Base-by-base conservation (phyloP, 2,329 filamentous ascomycete genomes). In the Aspergillus tamarii region DNA sequence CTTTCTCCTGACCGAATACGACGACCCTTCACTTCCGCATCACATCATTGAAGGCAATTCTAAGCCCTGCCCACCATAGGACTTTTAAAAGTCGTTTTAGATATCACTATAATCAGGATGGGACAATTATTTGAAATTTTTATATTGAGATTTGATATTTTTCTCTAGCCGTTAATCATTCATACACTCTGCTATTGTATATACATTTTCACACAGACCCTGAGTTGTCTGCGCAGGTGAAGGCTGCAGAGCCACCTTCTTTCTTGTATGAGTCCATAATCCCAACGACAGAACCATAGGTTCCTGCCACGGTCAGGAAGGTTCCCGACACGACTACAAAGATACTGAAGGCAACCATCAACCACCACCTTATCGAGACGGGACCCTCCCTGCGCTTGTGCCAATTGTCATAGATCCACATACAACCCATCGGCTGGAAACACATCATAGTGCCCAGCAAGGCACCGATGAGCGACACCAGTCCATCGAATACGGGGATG, bases 211-310 rank as follows among this genome's bases (percentile, higher is more conserved):
- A 46, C n/a, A 46, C 43, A 30, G 59, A 61, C 21, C 55, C 57
- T 5, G 80, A 80, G 69, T 83, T 82, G 58, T 83, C 80, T 0
- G 78, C 77, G 53, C 80, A 83, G 4, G 79, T 78, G 75, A 78
- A 82, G 0, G 79, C 78, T 5, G 70, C 66, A 0, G 78, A 77
- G 0, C 78, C 79, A 0, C 77, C 78, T 2, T 71, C 71, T 3
- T 64, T 64, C 23, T 71, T 70, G 57, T 83, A 81, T 6, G 46
- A 32, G 2, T 62, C 45, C 6, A 80, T 76, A 46, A 82, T 80
- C 1, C 69, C 74, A 7, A 81, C 73, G 2, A 84, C 69, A 0
- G 80, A 80, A 0, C 79, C 81, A 53, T 83, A 83, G 0, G 80
- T 82, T 0, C 81, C 82, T 4, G 73, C 78, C 50, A 83, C 64